Evolutionary conservation across 169 alveolate genomes (phyloP), one percentile per base, ranked within the genome.

Genomic region (Cryptosporidium felis): DNA sequence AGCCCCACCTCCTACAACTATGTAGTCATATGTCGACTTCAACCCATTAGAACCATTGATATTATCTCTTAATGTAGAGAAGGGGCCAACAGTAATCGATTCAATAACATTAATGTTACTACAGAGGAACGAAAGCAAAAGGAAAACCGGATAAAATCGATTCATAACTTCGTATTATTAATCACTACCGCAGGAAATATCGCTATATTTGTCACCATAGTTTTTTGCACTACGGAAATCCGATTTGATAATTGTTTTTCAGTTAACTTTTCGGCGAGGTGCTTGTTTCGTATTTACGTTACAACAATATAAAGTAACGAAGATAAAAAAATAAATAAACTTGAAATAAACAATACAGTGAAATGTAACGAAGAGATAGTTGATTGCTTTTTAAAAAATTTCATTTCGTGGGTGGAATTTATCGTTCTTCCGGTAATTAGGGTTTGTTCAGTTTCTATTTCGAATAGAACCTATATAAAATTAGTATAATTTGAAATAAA

Each of bases 1-100:
- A 1, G 90, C 93, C 0, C 93, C 93, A 14, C 89, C 93, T 2
- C 93, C 93, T 34, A 89, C 80, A 23, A 90, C 74, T n/a, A 90
- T 89, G 63, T 81, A 80, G 88, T 90, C 93, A 62, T 67, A 90
- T 3, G 41, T 46, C 10, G 85, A 49, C 34, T 74, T 74, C 16
- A 74, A 32, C 14, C 6, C 42, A 26, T 60, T 74, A 6, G 41
- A 30, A 18, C 44, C 41, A 51, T 2, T 36, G 14, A 28, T 49
- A 0, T 18, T 21, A 16, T 56, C 60, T 36, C 30, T 51, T 41
- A 53, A n/a, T n/a, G n/a, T n/a, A n/a, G n/a, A n/a, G n/a, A n/a
- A n/a, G n/a, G n/a, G n/a, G n/a, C n/a, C n/a, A n/a, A n/a, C n/a
- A n/a, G n/a, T n/a, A n/a, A n/a, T n/a, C n/a, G n/a, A n/a, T n/a